Conservation (phyloP, 306 rosid species). For the Cyclanthera cordifolia region DNA sequence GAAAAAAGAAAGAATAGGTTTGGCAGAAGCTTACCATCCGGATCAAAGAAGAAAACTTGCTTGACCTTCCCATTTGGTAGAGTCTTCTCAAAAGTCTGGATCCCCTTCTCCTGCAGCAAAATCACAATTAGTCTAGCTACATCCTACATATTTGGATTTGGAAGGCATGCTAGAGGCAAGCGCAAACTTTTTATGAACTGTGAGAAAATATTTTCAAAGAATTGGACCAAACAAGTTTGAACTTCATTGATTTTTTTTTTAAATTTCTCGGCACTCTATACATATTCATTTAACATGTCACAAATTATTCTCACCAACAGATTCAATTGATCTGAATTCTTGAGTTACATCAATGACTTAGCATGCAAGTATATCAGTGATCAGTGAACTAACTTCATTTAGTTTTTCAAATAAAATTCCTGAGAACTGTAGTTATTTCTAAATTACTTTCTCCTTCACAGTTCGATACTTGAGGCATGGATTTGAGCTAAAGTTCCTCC, state of each 20-base stretch:
- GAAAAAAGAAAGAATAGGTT: too few species aligned
- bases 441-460: not conserved
- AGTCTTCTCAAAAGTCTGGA: conserved; percentile 42
- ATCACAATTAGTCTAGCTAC: not conserved
- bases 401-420: not conserved
- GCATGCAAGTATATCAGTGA: not conserved
- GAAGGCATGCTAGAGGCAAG: not conserved
- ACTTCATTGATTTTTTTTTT: not conserved
- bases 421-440: not conserved
- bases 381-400: not conserved
- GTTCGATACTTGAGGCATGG: not conserved
- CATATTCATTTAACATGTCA: not conserved
- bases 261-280: not conserved
- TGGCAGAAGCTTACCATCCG: conserved; percentile 45
- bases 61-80: conserved; percentile 47
- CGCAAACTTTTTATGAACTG: not conserved
- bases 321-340: not conserved
- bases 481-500: not conserved
- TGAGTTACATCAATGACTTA: not conserved
- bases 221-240: not conserved
- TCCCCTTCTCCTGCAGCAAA: conserved; percentile 59
- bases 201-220: not conserved
- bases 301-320: not conserved
- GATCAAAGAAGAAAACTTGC: conserved; percentile 87
- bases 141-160: not conserved